Percentiles rank a stretch among this genome's conserved stretches.
phyloP scores from a whole-genome alignment of 2,329 filamentous ascomycete species.

The Acrodontium crateriforme region DNA sequence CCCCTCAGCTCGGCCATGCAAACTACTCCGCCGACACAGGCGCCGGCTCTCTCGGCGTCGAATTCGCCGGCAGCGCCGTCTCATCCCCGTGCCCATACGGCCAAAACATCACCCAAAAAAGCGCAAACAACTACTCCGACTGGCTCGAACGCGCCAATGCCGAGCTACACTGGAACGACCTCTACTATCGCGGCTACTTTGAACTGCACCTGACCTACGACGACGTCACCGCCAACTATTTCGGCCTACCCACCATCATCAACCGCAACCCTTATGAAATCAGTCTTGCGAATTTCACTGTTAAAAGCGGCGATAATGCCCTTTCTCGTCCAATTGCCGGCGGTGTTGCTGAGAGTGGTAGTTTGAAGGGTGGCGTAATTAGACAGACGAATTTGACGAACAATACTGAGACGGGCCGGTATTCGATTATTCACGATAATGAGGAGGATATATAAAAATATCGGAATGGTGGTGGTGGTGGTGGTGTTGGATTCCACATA shows the following conservation, averaged over 20 bases:
- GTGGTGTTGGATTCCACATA: too few species aligned
- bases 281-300: conserved; percentile 55
- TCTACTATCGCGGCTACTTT: conserved; percentile 63
- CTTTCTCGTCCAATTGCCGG: conserved; percentile 37
- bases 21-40: conserved; percentile 27
- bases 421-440: conserved; percentile 12
- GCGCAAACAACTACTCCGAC: conserved; percentile 35
- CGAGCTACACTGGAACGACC: conserved; percentile 59
- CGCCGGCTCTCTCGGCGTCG: conserved; percentile 30
- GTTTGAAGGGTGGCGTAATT: conserved; percentile 36
- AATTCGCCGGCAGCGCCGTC: conserved; percentile 52
- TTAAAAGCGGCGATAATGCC: conserved; percentile 46
- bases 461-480: background rate
- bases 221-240: conserved; percentile 49
- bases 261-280: conserved; percentile 51
- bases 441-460: conserved; percentile 8
- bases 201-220: conserved; percentile 46
- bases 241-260: conserved; percentile 46
- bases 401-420: conserved; percentile 20
- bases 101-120: conserved; percentile 41
- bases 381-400: conserved; percentile 23
- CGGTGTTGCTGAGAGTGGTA: conserved; percentile 42
- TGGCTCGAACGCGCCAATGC: conserved; percentile 38
- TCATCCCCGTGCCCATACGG: conserved; percentile 46
- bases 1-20: conserved; percentile 15